Conservation (phyloP, 805 yeast species). For the Teunomyces atbi region DNA sequence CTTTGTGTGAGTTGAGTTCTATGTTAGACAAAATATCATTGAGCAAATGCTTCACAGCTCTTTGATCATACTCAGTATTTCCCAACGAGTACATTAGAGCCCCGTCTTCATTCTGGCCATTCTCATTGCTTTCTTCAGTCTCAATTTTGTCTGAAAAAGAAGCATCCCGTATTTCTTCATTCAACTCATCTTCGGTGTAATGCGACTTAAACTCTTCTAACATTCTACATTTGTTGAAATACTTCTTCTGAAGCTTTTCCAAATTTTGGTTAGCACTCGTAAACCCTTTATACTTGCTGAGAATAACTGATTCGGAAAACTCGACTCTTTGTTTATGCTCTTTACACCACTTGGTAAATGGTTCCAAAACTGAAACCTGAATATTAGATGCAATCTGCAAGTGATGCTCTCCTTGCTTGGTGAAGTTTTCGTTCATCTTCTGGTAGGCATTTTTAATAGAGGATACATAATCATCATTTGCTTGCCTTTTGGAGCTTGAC, state of each 20-base stretch:
- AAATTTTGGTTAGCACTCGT: constrained; percentile 46
- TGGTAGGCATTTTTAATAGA: constrained; percentile 62
- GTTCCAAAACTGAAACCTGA: constrained; percentile 57
- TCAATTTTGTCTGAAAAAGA: constrained; percentile 12
- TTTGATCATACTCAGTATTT: constrained; percentile 25
- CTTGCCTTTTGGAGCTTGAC: constrained; percentile 42
- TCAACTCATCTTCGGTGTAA: constrained; percentile 43
- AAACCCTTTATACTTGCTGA: constrained; percentile 51
- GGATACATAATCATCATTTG: constrained; percentile 58
- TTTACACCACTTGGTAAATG: constrained; percentile 71
- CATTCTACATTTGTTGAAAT: constrained; percentile 74
- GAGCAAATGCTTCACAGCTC: constrained; percentile 33
- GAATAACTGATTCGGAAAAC: constrained; percentile 54
- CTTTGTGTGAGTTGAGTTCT: constrained; percentile 53
- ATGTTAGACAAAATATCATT: constrained; percentile 42
- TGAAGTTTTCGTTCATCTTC: constrained; percentile 54
- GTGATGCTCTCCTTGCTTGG: constrained; percentile 58
- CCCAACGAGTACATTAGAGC: constrained; percentile 30
- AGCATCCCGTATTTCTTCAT: constrained; percentile 25
- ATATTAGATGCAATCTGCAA: constrained; percentile 61
- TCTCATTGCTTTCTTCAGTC: constrained; percentile 4
- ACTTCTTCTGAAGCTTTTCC: constrained; percentile 60
- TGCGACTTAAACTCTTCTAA: constrained; percentile 62
- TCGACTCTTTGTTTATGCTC: constrained; percentile 70
- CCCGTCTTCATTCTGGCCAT: constrained; percentile 9